Evolutionary conservation across 2,329 filamentous ascomycete genomes (phyloP), one percentile per base, ranked within the genome.

Genomic region (Alternaria postmessia): DNA sequence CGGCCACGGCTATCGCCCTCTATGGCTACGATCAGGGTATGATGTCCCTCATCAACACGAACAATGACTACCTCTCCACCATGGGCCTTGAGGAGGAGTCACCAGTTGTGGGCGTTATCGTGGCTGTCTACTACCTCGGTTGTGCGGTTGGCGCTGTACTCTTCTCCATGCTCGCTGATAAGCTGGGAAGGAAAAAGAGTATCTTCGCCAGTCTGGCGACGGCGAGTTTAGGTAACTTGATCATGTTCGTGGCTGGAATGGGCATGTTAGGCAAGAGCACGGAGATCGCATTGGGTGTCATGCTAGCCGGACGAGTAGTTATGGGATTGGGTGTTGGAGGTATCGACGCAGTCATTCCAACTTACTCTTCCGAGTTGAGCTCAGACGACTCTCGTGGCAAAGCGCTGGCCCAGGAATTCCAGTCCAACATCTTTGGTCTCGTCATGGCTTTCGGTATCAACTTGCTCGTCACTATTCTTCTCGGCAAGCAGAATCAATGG

Each of bases 61-160:
- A 86, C 63, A 65, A 81, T 49, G 62, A 83, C 64, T 89, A 89
- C 66, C 82, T 89, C 1, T 61, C 72, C 7, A 88, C 85, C 30
- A 88, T 89, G 86, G 81, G 81, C 48, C 85, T 89, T 36, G 59
- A 67, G 7, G 78, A 79, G 63, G 79, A 83, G 32, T 82, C 81
- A 5, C 81, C 85, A 1, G 67, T 88, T 22, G 85, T 88, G 36
- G 86, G 87, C 54, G 79, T 87, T 56, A 86, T 88, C 54, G 86
- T 89, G 16, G 84, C 85, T 3, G 80, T 88, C 30, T 89, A 88
- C 78, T 89, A 89, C 65, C 82, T 89, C 6, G 86, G 86, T n/a
- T 88, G 86, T 65, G 81, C 86, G 4, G 73, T 85, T 3, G 86
- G 87, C 14, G 85, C 86, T 2, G 82, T 88, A 1, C 64, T 87